These are phyloP conservation scores for Kalaharituber pfeilii DNA, from an alignment of 2,329 filamentous ascomycete genomes.

Conservation along the genomic window DNA sequence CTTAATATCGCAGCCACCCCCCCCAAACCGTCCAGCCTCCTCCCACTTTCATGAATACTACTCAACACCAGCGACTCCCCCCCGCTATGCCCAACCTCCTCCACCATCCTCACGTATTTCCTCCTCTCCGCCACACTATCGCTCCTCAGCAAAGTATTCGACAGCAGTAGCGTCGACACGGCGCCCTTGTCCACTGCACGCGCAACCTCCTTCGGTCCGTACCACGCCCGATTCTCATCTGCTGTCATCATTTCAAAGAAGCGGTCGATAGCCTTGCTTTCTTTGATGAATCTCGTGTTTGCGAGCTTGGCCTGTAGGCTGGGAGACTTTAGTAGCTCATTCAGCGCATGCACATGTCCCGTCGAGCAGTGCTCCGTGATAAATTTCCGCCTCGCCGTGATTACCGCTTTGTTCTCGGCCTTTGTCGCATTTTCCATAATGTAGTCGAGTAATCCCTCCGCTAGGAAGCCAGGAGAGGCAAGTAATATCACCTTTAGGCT, in stretches of 20 bases:
- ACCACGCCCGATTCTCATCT: conserved; percentile 81
- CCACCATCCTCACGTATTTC: conserved; percentile 69
- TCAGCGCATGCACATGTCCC: conserved; percentile 70
- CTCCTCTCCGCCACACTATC: conserved; percentile 59
- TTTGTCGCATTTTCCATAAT: conserved; percentile 44
- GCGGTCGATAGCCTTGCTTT: conserved; percentile 68
- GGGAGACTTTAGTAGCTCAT: conserved; percentile 68
- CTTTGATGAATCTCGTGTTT: conserved; percentile 73
- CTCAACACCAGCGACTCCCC: conserved; percentile 81
- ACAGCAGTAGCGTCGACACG: conserved; percentile 71
- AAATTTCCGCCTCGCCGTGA: conserved; percentile 43
- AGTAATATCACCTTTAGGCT: conserved; percentile 57
- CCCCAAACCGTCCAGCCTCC: conserved; percentile 63
- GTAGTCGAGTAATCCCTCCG: conserved; percentile 61
- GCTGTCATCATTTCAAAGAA: conserved; percentile 61
- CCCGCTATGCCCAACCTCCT: conserved; percentile 70
- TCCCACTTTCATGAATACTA: conserved; percentile 84
- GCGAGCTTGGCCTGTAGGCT: conserved; percentile 61
- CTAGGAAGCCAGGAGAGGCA: conserved; percentile 78
- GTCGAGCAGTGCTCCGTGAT: conserved; percentile 67
- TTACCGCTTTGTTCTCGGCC: conserved; percentile 55
- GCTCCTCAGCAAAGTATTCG: conserved; percentile 71
- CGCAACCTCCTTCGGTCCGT: conserved; percentile 67
- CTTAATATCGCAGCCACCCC: conserved; percentile 81
- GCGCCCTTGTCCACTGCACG: conserved; percentile 72